Evolutionary conservation across 1,284 basidiomycete genomes (phyloP).

Genomic region (Melampsora americana): DNA sequence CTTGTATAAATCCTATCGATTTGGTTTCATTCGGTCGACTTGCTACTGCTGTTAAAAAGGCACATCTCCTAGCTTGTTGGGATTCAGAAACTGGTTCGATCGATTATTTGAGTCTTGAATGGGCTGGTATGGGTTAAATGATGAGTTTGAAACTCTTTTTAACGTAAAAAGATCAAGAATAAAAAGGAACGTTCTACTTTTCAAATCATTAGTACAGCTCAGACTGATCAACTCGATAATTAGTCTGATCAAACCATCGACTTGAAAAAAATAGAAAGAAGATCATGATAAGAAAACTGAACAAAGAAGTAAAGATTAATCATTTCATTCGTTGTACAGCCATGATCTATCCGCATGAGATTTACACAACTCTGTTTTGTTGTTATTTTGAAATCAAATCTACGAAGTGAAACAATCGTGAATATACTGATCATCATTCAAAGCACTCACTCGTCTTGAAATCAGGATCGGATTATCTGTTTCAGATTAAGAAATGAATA

Average conservation of each 20-base stretch:
- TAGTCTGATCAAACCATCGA: background rate
- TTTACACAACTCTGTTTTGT: too few species aligned
- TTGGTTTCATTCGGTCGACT: slow-evolving; percentile 90
- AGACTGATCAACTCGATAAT: background rate
- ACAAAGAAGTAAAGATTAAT: background rate
- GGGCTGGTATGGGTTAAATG: slow-evolving; percentile 43
- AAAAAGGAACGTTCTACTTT: background rate
- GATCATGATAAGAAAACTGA: background rate
- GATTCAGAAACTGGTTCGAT: slow-evolving; percentile 18
- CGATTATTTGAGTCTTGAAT: slow-evolving; percentile 39
- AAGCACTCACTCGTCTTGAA: too few species aligned
- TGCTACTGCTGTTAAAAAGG: slow-evolving; percentile 96
- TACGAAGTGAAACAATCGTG: too few species aligned
- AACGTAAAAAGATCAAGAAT: background rate
- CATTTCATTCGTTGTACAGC: background rate
- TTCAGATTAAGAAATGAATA: too few species aligned
- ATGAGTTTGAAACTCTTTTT: background rate
- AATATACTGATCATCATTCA: too few species aligned
- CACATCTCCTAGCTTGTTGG: slow-evolving; percentile 75
- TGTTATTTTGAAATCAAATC: too few species aligned
- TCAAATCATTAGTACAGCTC: background rate
- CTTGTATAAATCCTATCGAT: slow-evolving; percentile 74
- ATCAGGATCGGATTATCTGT: too few species aligned
- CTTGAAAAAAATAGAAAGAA: background rate
- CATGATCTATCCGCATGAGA: background rate